Evolutionary conservation across 2,329 filamentous ascomycete species (phyloP).

Genomic region (Fusarium compactum): DNA sequence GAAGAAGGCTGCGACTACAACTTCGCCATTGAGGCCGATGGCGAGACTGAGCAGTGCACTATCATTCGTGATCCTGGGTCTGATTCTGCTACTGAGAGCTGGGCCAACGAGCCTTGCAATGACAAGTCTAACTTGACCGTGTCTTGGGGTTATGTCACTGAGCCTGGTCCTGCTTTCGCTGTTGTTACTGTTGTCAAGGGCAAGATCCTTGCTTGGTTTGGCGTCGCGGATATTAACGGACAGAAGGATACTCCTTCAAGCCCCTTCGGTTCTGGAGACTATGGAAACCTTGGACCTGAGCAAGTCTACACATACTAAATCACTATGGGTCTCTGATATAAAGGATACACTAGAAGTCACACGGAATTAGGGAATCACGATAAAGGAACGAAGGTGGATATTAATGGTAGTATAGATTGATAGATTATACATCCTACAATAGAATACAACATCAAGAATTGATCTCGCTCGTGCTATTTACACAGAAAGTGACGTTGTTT

Average conservation of each 20-base stretch:
- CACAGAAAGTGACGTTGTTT: not conserved
- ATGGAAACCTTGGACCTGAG: slow-evolving; percentile 26
- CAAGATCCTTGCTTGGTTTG: slow-evolving; percentile 41
- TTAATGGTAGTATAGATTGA: not conserved
- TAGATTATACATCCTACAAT: not conserved
- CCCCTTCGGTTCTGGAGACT: slow-evolving; percentile 35
- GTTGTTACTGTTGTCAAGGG: slow-evolving; percentile 30
- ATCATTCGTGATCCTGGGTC: slow-evolving; percentile 29
- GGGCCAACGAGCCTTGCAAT: slow-evolving; percentile 33
- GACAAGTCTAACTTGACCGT: slow-evolving; percentile 23
- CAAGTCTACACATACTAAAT: slow-evolving; percentile 36
- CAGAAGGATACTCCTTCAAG: slow-evolving; percentile 25
- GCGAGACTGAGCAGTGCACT: slow-evolving; percentile 34
- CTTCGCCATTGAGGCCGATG: slow-evolving; percentile 28
- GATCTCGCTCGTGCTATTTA: not conserved
- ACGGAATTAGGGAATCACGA: not conserved
- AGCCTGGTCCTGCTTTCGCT: slow-evolving; percentile 35
- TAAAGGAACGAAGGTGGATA: not conserved
- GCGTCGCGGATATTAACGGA: slow-evolving; percentile 32
- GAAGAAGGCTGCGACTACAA: slow-evolving; percentile 36
- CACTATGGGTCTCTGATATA: not conserved
- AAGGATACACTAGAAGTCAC: not conserved
- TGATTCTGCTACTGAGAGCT: slow-evolving; percentile 31
- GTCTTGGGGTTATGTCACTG: slow-evolving; percentile 37
- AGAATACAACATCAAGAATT: not conserved